Conservation (phyloP, 345 rosid genomes). For the Eucalyptus regnans region DNA sequence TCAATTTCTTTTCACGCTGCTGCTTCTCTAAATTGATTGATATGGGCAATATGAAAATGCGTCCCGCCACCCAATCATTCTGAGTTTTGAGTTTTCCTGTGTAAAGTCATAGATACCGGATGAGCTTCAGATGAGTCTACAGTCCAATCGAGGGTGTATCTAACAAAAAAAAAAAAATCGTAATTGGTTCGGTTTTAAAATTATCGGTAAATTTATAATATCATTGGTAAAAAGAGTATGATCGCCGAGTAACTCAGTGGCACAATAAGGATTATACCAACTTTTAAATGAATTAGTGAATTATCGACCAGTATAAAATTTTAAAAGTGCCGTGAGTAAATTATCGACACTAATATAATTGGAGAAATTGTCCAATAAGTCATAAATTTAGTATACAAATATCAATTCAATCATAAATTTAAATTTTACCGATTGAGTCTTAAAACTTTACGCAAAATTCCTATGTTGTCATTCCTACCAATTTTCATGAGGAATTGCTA, state of each 20-base stretch:
- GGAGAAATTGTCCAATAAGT: background rate
- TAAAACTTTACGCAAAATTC: background rate
- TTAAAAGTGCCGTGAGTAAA: background rate
- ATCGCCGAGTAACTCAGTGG: background rate
- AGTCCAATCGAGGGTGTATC: background rate
- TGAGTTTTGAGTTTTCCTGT: background rate
- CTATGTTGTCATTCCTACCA: background rate
- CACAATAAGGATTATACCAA: background rate
- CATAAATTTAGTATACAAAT: accelerated
- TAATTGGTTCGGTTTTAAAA: background rate
- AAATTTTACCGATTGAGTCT: accelerated
- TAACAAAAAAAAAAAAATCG: background rate
- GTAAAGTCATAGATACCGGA: accelerated
- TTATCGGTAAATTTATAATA: background rate
- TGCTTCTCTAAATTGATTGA: background rate
- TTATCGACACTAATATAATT: background rate
- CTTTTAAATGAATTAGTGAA: background rate
- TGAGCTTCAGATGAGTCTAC: background rate
- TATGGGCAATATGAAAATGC: accelerated
- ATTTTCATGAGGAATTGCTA: background rate
- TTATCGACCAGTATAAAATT: accelerated
- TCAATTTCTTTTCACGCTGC: background rate
- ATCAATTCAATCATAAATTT: accelerated
- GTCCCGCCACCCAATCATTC: background rate
- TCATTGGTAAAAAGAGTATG: background rate